Base-by-base conservation (phyloP, 2,329 filamentous ascomycete species). In the Ascocoryne sarcoides region DNA sequence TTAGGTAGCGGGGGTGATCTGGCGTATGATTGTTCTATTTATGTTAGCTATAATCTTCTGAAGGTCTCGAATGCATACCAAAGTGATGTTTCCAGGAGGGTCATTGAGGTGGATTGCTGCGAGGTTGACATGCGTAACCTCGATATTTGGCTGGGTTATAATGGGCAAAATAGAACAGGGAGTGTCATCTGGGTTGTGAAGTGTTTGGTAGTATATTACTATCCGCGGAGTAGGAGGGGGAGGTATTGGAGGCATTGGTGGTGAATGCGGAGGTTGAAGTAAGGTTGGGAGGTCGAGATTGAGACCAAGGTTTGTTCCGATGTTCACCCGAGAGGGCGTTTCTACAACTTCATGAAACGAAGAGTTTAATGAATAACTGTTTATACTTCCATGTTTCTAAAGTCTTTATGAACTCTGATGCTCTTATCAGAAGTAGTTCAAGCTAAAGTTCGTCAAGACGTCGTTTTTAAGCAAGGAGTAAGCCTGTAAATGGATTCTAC, bases 91-190 rank as follows among this genome's bases (percentile, higher is more conserved):
- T 7, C 68, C 69, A 1, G 84, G 77, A 15, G 65, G 63, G 4
- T 73, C 69, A 60, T 92, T 89, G 52, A 95, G 66, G 62, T 95
- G 89, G 44, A 95, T 77, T 10, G 89, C 88, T 4, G 85, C 86
- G 36, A 95, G 65, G 52, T 94, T 89, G 44, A 95, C 70, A 63
- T 95, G 89, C 0, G 89, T 94, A 36, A 78, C 63, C 7, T 75
- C 73, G 4, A 76, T 79, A 47, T 71, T 66, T 45, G 76, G 68
- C 23, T 57, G 42, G 5, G 57, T 59, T 20, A 57, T 52, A 17
- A 60, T 46, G 2, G 79, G 79, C 1, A 81, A 66, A 46, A 83
- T 65, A 4, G 77, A 79, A 46, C 81, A 68, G 48, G 74, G 73
- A 21, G 65, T 65, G 43, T 62, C 63, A 44, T 71, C 62, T 8